A percentile compares a stretch with the other conserved stretches of the same genome.
phyloP scores from a whole-genome alignment of 768 basidiomycete species.

The Mycena kentingensis region DNA sequence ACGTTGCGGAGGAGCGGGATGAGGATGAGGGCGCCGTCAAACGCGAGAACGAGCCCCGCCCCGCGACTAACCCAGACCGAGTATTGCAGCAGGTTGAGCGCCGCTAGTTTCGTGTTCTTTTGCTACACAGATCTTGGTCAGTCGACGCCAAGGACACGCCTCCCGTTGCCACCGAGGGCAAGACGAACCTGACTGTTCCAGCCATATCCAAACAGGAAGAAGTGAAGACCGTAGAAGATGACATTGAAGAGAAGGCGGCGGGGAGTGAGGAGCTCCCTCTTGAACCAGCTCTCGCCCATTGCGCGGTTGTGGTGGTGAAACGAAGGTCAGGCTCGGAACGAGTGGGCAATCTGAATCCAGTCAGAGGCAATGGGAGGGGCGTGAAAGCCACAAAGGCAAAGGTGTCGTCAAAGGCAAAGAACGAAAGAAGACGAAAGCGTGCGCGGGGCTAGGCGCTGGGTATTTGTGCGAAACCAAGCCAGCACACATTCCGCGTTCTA shows the following conservation, averaged over 20 bases:
- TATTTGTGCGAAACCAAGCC: not conserved
- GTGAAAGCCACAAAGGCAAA: not conserved
- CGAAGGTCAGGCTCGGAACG: slow-evolving; percentile 3
- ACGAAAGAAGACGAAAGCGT: not conserved
- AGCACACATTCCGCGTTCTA: not conserved
- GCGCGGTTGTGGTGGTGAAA: not conserved
- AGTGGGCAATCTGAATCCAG: slow-evolving; percentile 24
- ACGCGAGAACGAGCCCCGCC: slow-evolving; percentile 87
- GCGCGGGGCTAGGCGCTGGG: not conserved
- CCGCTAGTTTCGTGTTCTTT: slow-evolving; percentile 64
- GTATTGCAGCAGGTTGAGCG: slow-evolving; percentile 75
- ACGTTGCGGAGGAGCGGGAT: slow-evolving; percentile 89
- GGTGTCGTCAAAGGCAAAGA: not conserved
- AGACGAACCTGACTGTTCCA: slow-evolving; percentile 77
- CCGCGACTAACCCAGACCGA: slow-evolving; percentile 92
- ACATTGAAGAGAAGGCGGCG: slow-evolving; percentile 72
- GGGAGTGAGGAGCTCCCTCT: slow-evolving; percentile 63
- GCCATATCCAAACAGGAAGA: slow-evolving; percentile 77
- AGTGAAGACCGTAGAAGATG: slow-evolving; percentile 78
- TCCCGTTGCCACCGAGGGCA: not conserved
- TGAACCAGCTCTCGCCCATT: slow-evolving; percentile 76
- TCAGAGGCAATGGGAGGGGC: slow-evolving; percentile 10
- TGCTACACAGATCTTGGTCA: slow-evolving; percentile 39
- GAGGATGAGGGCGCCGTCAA: slow-evolving; percentile 83
- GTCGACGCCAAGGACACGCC: not conserved